Evolutionary conservation across 148 eudicot species (phyloP), one percentile per base, ranked within the genome.

Genomic region (Camellia japonica): DNA sequence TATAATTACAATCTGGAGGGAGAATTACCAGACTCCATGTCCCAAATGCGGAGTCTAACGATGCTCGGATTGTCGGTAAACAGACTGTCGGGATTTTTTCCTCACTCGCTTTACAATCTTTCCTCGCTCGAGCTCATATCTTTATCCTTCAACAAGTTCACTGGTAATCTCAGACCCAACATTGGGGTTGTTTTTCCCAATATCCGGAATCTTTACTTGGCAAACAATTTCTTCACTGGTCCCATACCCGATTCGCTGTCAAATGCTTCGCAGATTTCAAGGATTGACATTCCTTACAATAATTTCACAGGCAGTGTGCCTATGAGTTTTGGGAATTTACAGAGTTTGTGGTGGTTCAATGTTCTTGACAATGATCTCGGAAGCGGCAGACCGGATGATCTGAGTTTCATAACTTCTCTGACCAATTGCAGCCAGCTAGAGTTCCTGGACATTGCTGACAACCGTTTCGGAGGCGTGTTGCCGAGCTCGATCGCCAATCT

Each of bases 341-440:
- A 52, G 62, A 75, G 69, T 47, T 49, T 87, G 30, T 55, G 20
- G 67, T 56, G 78, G 80, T 44, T 87, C 71, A 82, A 80, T 68
- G n/a, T 87, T 46, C 69, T 38, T 10, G 30, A 38, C 5, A 87
- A 84, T 79, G 5, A 16, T 19, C 75, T 87, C 1, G 89, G 86
- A 71, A 85, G 67, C 14, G 67, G 62, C 11, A 69, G 7, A 13
- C 20, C 4, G 10, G 54, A 82, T 59, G 87, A 87, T 59, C 68
- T 87, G 23, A 51, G 63, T 30, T 87, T 87, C 55, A 18, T 87
- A 10, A 49, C 30, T 43, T 77, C 87, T 74, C 61, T 84, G 58
- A 79, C 80, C 42, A 84, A 87, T 78, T 84, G 85, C 75, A 84
- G 78, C 78, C 44, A 84, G 12, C 52, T 87, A n/a, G 65, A 80